Conservation (phyloP, 2,329 filamentous ascomycete genomes). For the Dryadomyces sulphureus region DNA sequence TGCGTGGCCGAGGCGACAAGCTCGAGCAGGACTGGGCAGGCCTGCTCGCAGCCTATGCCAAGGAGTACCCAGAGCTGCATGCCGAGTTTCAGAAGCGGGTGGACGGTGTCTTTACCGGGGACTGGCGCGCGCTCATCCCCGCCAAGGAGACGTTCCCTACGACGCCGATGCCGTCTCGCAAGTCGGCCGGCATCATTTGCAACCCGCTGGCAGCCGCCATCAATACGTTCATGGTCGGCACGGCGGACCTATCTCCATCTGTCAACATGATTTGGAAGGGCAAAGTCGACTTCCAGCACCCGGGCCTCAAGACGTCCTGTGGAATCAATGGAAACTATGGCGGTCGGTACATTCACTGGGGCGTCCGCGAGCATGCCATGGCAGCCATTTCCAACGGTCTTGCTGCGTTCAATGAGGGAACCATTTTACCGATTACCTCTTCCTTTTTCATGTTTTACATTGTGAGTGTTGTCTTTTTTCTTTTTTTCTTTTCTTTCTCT, state of each 20-base stretch:
- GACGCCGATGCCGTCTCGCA: slow-evolving; percentile 32
- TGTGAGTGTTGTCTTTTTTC: background rate
- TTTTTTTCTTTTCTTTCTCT: background rate
- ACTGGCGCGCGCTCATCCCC: slow-evolving; percentile 37
- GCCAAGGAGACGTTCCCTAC: slow-evolving; percentile 25
- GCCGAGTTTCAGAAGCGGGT: slow-evolving; percentile 31
- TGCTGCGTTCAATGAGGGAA: slow-evolving; percentile 35
- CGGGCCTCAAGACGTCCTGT: slow-evolving; percentile 13
- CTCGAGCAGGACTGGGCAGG: slow-evolving; percentile 32
- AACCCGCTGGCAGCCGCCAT: slow-evolving; percentile 28
- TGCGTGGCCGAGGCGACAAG: slow-evolving; percentile 27
- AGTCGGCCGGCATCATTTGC: slow-evolving; percentile 29
- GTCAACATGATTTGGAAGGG: slow-evolving; percentile 34
- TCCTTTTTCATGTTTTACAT: slow-evolving; percentile 43
- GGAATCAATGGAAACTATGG: slow-evolving; percentile 16
- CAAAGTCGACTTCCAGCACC: slow-evolving; percentile 32
- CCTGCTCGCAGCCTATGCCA: slow-evolving; percentile 13
- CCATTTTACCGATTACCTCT: slow-evolving; percentile 37
- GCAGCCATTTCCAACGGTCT: slow-evolving; percentile 40
- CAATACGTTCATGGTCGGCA: slow-evolving; percentile 29
- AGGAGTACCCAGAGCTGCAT: slow-evolving; percentile 13
- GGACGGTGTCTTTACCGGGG: slow-evolving; percentile 28
- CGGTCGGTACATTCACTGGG: slow-evolving; percentile 44
- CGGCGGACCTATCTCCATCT: slow-evolving; percentile 30
- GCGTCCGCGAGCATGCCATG: slow-evolving; percentile 49